A percentile compares a stretch with the other conserved stretches of the same genome.
phyloP scores from a whole-genome alignment of 2,329 filamentous ascomycete species.

The Coniochaeta prunicola region DNA sequence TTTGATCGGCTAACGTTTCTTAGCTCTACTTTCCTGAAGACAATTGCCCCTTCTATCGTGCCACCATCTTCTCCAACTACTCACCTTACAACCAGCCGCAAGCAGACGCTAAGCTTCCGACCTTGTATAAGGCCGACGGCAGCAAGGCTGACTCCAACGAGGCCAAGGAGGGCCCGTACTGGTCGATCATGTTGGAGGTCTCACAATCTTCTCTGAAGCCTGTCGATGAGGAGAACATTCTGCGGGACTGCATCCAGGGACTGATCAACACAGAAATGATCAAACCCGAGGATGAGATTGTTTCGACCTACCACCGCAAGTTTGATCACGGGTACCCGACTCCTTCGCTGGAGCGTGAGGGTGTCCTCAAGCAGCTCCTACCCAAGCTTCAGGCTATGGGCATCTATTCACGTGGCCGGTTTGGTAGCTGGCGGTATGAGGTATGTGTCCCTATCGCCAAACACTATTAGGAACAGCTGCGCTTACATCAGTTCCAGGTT shows the following conservation, averaged over 20 bases:
- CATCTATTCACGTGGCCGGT: constrained; percentile 93
- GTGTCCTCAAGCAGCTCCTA: constrained; percentile 84
- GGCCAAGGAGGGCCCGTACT: constrained; percentile 86
- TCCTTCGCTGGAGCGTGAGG: constrained; percentile 89
- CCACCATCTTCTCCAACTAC: constrained; percentile 99
- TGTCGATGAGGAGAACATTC: constrained; percentile 75
- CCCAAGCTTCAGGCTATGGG: constrained; percentile 86
- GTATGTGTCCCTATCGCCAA: constrained; percentile 29
- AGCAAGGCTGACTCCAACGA: constrained; percentile 67
- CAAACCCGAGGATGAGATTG: constrained; percentile 81
- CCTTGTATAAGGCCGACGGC: constrained; percentile 78
- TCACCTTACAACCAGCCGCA: constrained; percentile 96
- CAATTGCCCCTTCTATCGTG: constrained; percentile 98
- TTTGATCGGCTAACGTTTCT: constrained; percentile 12
- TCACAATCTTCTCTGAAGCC: constrained; percentile 95
- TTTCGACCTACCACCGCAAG: constrained; percentile 94
- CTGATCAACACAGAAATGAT: constrained; percentile 98
- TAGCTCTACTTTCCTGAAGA: constrained; percentile 97
- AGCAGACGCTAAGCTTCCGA: constrained; percentile 74
- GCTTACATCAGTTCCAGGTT: constrained; percentile 24
- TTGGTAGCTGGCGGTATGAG: constrained; percentile 98
- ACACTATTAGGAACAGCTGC: neutral
- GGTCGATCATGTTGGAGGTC: constrained; percentile 99
- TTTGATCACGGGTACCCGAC: constrained; percentile 99
- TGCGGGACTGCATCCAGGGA: constrained; percentile 89